Conservation (phyloP, 139 green algal species). For the Chlamydomonas sphaeroides region DNA sequence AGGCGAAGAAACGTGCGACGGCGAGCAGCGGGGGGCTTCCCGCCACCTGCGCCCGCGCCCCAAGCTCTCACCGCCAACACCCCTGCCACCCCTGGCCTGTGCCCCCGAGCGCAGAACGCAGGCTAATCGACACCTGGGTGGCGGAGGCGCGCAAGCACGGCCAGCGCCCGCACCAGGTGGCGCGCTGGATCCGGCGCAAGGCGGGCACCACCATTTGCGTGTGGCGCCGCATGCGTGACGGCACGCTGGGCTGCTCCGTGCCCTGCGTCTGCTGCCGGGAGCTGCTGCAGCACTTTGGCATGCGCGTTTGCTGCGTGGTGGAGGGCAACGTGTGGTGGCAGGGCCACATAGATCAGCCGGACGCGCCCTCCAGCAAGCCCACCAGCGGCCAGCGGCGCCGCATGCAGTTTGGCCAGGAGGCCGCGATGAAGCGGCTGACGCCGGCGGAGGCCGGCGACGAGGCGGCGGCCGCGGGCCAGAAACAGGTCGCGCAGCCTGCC, state of each 20-base stretch:
- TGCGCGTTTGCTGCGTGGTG: conserved; percentile 63
- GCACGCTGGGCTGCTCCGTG: conserved; percentile 64
- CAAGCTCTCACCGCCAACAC: neutral
- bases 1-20: neutral
- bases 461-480: too few species aligned
- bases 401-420: too few species aligned
- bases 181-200: conserved; percentile 77
- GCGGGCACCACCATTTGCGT: conserved; percentile 61
- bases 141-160: conserved; percentile 59
- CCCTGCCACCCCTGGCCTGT: neutral
- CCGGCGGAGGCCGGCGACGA: too few species aligned
- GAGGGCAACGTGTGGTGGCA: conserved; percentile 51
- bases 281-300: conserved; percentile 63
- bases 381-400: conserved; percentile 57
- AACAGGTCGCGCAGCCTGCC: too few species aligned
- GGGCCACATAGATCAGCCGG: conserved; percentile 55
- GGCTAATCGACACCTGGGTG: conserved; percentile 52
- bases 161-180: conserved; percentile 56
- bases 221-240: conserved; percentile 66
- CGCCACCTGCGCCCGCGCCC: neutral
- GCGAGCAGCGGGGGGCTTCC: neutral
- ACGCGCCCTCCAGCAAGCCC: conserved; percentile 53
- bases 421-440: too few species aligned
- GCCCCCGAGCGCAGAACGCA: conserved; percentile 24
- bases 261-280: conserved; percentile 72